phyloP scores from a whole-genome alignment of 805 yeast species.

The Scheffersomyces spartinae region DNA sequence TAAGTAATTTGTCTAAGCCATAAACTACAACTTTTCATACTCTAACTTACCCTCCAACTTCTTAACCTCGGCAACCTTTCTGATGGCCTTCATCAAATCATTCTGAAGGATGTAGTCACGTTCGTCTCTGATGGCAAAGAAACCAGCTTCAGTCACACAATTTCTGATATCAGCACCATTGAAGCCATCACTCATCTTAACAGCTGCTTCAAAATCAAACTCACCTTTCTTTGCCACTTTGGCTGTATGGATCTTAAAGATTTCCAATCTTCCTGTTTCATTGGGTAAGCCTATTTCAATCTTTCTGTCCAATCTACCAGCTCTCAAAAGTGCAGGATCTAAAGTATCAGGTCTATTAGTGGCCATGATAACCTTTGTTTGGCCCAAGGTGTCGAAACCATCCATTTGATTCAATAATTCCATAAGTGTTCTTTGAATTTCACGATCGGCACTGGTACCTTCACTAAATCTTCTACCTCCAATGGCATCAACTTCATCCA shows the following conservation, averaged over 20 bases:
- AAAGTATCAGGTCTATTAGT: slow-evolving; percentile 98
- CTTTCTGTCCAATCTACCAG: slow-evolving; percentile 94
- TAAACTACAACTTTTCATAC: slow-evolving; percentile 70
- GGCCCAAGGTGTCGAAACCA: slow-evolving; percentile 93
- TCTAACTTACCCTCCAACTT: slow-evolving; percentile 93
- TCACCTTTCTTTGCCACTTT: slow-evolving; percentile 86
- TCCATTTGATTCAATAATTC: slow-evolving; percentile 97
- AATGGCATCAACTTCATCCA: slow-evolving; percentile 98
- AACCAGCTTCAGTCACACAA: slow-evolving; percentile 97
- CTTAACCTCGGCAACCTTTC: slow-evolving; percentile 95
- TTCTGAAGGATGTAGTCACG: slow-evolving; percentile 88
- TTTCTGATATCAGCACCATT: slow-evolving; percentile 98
- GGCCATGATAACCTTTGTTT: slow-evolving; percentile 96
- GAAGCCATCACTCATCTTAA: slow-evolving; percentile 97
- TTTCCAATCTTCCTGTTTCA: slow-evolving; percentile 89
- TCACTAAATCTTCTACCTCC: slow-evolving; percentile 97
- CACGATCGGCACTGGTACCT: slow-evolving; percentile 98
- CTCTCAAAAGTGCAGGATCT: slow-evolving; percentile 94
- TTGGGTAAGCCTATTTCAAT: slow-evolving; percentile 93
- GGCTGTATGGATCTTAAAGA: slow-evolving; percentile 85
- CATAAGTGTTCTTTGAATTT: slow-evolving; percentile 95
- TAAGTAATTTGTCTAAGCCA: no score
- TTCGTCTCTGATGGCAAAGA: slow-evolving; percentile 95
- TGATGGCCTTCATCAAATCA: slow-evolving; percentile 94
- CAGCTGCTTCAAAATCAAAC: slow-evolving; percentile 93